A percentile compares a stretch with the other conserved stretches of the same genome.
Evolutionary conservation across 2,329 filamentous ascomycete genomes (phyloP).

Genomic region (Penicillium concentricum): DNA sequence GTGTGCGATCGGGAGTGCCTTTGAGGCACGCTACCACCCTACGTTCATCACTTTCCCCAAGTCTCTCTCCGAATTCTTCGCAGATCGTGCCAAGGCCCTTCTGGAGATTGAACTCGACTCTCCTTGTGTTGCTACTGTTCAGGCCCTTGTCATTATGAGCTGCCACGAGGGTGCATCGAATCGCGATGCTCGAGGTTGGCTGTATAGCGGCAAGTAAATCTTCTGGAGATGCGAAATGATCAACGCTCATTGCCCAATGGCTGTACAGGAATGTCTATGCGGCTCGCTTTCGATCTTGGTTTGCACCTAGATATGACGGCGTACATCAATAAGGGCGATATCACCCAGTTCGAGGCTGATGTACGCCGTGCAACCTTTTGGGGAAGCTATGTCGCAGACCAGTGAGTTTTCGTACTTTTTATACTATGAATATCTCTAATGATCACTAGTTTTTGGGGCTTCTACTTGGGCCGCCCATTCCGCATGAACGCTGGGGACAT

Average conservation of each 20-base stretch:
- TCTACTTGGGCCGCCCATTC: slow-evolving; percentile 46
- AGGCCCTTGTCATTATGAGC: slow-evolving; percentile 48
- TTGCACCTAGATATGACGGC: slow-evolving; percentile 43
- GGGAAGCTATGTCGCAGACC: slow-evolving; percentile 45
- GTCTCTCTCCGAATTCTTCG: slow-evolving; percentile 38
- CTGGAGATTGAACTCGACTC: slow-evolving; percentile 50
- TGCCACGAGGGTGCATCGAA: slow-evolving; percentile 46
- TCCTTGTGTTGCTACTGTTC: slow-evolving; percentile 50
- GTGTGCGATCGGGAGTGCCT: slow-evolving; percentile 45
- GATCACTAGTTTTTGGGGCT: slow-evolving; percentile 40
- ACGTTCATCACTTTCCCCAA: slow-evolving; percentile 43
- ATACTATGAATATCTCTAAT: background rate
- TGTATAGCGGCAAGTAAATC: slow-evolving; percentile 44
- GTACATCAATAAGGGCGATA: slow-evolving; percentile 42
- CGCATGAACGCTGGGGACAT: slow-evolving; percentile 44
- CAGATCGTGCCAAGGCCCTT: slow-evolving; percentile 45
- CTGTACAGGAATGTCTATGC: slow-evolving; percentile 44
- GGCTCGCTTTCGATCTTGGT: slow-evolving; percentile 47
- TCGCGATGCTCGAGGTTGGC: slow-evolving; percentile 48
- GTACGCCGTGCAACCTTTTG: slow-evolving; percentile 44
- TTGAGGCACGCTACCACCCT: slow-evolving; percentile 46
- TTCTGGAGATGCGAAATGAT: background rate
- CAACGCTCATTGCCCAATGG: background rate
- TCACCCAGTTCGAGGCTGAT: slow-evolving; percentile 41
- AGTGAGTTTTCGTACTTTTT: slow-evolving; percentile 24